Evolutionary conservation across 2,329 filamentous ascomycete species (phyloP), one percentile per base, ranked within the genome.

Genomic region (Fusarium globosum): DNA sequence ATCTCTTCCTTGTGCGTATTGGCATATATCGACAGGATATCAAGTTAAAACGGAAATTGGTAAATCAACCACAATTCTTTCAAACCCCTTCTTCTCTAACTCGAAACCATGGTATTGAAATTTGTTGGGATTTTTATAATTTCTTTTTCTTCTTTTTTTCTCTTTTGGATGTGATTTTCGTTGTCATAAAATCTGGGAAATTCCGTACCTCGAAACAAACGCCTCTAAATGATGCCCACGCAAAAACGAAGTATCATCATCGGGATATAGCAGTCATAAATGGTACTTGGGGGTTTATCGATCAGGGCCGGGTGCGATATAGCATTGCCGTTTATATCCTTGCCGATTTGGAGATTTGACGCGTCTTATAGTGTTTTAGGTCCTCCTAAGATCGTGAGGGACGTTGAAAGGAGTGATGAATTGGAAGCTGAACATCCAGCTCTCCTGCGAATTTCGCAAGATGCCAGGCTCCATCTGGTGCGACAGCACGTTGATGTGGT

Each of bases 221-320:
- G 76, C 72, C 71, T 77, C 76, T 78, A 78, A 73, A 77, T 71
- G 58, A 64, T 76, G 57, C 69, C 72, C 70, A 72, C 46, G 65
- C 65, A 74, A 73, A 66, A 67, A 49, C 14, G 28, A 53, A 62
- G 28, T 60, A 43, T 59, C 33, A 39, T 69, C 28, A 14, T 66
- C 49, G 28, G 45, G 39, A 68, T 63, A 71, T 56, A 39, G 52
- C 41, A 69, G 61, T 67, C 63, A 60, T 70, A 74, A 70, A 65
- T 59, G 53, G 46, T 39, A 58, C 33, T 36, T 46, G 45, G 46
- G 41, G 33, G 30, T 48, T 70, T 36, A 51, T 45, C 48, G 43
- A 55, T 46, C 23, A 59, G 38, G 26, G 20, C 39, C 45, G 18
- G 38, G 30, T 57, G 49, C 23, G 28, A 62, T 58, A 51, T 49